Conservation (phyloP, 139 green algal genomes). For the Edaphochlamys debaryana region DNA sequence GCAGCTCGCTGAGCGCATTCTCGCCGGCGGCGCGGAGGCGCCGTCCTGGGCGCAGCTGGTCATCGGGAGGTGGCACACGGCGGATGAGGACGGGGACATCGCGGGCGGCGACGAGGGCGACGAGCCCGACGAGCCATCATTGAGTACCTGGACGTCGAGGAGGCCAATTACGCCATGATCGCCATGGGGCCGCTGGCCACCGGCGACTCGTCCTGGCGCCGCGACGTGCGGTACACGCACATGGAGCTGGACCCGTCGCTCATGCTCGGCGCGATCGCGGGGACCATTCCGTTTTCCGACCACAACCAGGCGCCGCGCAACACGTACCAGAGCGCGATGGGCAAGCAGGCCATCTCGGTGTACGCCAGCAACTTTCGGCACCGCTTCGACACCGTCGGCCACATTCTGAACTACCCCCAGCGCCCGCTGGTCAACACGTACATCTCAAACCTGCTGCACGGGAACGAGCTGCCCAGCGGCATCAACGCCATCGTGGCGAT, state of each 20-base stretch:
- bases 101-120: too few species aligned
- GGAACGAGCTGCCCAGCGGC: conserved; percentile 10
- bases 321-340: conserved; percentile 71
- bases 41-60: neutral
- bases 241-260: conserved; percentile 75
- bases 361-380: conserved; percentile 71
- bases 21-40: neutral
- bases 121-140: conserved; percentile 51
- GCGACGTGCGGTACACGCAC: conserved; percentile 66
- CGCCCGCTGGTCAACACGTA: conserved; percentile 60
- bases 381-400: conserved; percentile 41
- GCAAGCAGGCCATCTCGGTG: conserved; percentile 70
- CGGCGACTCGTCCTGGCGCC: neutral
- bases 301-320: conserved; percentile 76
- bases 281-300: conserved; percentile 75
- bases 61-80: neutral
- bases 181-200: conserved; percentile 52
- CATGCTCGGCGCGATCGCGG: conserved; percentile 68
- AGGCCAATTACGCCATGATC: conserved; percentile 75
- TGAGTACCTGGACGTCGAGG: conserved; percentile 74
- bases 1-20: neutral
- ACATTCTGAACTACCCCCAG: conserved; percentile 54
- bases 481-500: conserved; percentile 75
- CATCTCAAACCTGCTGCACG: neutral
- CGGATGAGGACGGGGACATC: neutral